Conservation (phyloP, 208 protist genomes). For the Trypanosoma cruzi region DNA sequence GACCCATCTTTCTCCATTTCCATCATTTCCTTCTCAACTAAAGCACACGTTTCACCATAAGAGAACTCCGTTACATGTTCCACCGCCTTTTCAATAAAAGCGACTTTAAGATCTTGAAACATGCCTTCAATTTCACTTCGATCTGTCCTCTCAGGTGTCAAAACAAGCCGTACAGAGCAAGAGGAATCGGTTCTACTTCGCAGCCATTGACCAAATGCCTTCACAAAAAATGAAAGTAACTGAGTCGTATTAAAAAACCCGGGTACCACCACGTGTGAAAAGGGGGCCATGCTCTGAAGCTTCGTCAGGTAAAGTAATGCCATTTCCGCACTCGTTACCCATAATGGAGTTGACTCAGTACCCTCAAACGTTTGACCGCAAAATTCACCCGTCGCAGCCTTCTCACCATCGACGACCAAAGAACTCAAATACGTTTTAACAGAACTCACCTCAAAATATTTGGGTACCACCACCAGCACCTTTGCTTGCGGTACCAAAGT, state of each 20-base stretch:
- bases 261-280: constrained; percentile 87
- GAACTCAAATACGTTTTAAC: constrained; percentile 49
- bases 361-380: constrained; percentile 63
- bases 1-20: constrained; percentile 60
- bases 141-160: constrained; percentile 27
- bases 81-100: constrained; percentile 21
- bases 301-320: constrained; percentile 72
- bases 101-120: constrained; percentile 45
- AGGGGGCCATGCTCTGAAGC: constrained; percentile 63
- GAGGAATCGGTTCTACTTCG: constrained; percentile 45
- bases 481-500: constrained; percentile 27
- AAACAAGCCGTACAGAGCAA: constrained; percentile 43
- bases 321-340: constrained; percentile 83
- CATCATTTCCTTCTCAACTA: constrained; percentile 73
- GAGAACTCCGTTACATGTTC: constrained; percentile 47
- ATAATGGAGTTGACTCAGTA: constrained; percentile 41
- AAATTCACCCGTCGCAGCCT: constrained; percentile 57
- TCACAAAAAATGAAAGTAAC: constrained; percentile 50
- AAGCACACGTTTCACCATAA: constrained; percentile 77
- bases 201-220: constrained; percentile 17
- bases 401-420: constrained; percentile 21
- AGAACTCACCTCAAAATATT: constrained; percentile 67
- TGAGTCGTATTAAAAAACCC: constrained; percentile 57
- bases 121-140: constrained; percentile 32
- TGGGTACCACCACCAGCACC: constrained; percentile 84